phyloP scores from a whole-genome alignment of 345 rosid species.

The Heritiera fomes region DNA sequence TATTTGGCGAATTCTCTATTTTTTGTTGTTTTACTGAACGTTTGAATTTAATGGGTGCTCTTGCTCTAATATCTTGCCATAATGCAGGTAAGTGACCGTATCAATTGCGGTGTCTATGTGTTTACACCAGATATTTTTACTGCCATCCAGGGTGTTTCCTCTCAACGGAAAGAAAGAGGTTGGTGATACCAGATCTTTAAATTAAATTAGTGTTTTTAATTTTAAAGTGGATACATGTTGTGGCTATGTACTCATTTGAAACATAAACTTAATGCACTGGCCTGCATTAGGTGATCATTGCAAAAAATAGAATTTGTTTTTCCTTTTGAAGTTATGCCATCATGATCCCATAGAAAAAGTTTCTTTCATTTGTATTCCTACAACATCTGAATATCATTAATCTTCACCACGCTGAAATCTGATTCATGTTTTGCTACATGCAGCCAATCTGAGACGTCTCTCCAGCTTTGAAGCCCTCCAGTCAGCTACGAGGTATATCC shows the following conservation, averaged over 20 bases:
- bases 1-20: neutral
- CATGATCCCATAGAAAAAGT: neutral
- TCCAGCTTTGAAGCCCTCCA: constrained; percentile 98
- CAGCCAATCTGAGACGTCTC: constrained; percentile 78
- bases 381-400: neutral
- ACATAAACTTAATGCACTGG: neutral
- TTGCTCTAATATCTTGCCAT: constrained; percentile 16
- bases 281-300: neutral
- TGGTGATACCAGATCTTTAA: constrained; percentile 11
- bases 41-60: constrained; percentile 7
- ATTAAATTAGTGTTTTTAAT: neutral
- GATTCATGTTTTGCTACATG: constrained; percentile 19
- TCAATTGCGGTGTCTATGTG: constrained; percentile 86
- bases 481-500: constrained; percentile 63
- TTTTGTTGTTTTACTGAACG: constrained; percentile 12
- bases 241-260: neutral
- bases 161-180: constrained; percentile 78
- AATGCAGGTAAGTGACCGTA: constrained; percentile 83
- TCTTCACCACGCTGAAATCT: neutral
- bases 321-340: constrained; percentile 12
- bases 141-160: constrained; percentile 68
- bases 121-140: constrained; percentile 78
- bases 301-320: neutral
- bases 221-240: neutral
- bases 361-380: neutral